Evolutionary conservation across 495 filamentous ascomycete species (phyloP).

Genomic region (Daldinia decipiens): DNA sequence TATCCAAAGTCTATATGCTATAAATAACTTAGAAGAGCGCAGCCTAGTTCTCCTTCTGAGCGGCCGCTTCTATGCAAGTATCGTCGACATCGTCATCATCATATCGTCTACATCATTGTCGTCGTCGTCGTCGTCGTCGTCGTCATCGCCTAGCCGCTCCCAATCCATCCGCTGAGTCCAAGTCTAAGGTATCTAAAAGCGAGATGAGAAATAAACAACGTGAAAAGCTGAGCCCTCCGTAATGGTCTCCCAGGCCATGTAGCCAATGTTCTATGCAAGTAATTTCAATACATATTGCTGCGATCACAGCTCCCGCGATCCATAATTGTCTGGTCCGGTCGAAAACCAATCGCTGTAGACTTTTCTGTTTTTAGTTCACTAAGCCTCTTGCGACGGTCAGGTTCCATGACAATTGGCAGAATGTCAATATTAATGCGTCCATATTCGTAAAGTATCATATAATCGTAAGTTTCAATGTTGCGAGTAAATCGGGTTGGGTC

Average conservation of each 20-base stretch:
- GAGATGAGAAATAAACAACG: constrained; percentile 30
- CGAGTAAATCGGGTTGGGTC: constrained; percentile 8
- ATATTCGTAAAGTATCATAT: constrained; percentile 33
- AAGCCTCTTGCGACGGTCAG: constrained; percentile 13
- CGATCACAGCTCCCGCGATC: constrained; percentile 13
- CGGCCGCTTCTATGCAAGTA: constrained; percentile 35
- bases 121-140: constrained; percentile 41
- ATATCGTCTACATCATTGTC: constrained; percentile 39
- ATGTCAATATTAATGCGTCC: constrained; percentile 11
- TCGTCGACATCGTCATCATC: constrained; percentile 25
- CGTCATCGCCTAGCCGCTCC: constrained; percentile 29
- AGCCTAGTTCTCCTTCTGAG: constrained; percentile 19
- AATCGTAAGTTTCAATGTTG: constrained; percentile 32
- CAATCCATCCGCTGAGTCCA: constrained; percentile 29
- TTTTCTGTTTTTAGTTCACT: constrained; percentile 14
- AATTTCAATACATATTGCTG: constrained; percentile 36
- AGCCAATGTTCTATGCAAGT: constrained; percentile 45
- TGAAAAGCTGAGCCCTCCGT: constrained; percentile 28
- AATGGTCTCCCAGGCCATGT: constrained; percentile 37
- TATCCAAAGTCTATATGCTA: constrained; percentile 33
- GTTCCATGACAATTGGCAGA: constrained; percentile 7
- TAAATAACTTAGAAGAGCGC: constrained; percentile 13
- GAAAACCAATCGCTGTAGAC: constrained; percentile 8
- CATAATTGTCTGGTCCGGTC: constrained; percentile 17
- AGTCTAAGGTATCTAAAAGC: constrained; percentile 54